A percentile compares a stretch with the other conserved stretches of the same genome.
Conservation (phyloP, 441 rosid species). For the Syzygium malaccense region DNA sequence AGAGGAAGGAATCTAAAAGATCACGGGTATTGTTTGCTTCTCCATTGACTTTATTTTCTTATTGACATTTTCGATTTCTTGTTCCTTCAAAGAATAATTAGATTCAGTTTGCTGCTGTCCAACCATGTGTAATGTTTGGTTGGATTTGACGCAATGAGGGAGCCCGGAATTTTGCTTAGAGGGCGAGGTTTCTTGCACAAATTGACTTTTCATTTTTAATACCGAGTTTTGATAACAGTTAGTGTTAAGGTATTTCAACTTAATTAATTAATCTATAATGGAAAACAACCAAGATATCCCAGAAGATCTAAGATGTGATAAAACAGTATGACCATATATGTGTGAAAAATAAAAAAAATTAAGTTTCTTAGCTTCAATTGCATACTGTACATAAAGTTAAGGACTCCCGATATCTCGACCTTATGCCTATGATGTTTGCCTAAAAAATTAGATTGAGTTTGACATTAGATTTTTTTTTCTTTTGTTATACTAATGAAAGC, state of each 20-base stretch:
- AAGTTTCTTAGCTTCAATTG: not conserved
- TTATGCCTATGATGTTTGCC: not conserved
- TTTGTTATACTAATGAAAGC: not conserved
- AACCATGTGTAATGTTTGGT: not conserved
- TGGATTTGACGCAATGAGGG: not conserved
- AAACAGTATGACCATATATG: not conserved
- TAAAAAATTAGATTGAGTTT: not conserved
- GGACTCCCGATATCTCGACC: rapidly evolving
- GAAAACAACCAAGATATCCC: not conserved
- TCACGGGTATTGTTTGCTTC: not conserved
- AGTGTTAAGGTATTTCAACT: not conserved
- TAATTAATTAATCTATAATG: not conserved
- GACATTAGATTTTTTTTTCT: not conserved
- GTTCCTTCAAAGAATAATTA: too few species aligned
- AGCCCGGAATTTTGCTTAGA: not conserved
- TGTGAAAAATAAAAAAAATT: not conserved
- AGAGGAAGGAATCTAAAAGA: not conserved
- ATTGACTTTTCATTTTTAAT: not conserved
- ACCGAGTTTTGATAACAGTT: not conserved
- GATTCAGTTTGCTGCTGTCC: not conserved
- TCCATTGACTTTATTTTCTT: too few species aligned
- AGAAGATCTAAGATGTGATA: not conserved
- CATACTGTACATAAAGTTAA: rapidly evolving
- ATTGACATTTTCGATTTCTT: too few species aligned
- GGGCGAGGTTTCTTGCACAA: not conserved